Conservation (phyloP, 23 red algal species). For the Cyanidiococcus yangmingshanensis region DNA sequence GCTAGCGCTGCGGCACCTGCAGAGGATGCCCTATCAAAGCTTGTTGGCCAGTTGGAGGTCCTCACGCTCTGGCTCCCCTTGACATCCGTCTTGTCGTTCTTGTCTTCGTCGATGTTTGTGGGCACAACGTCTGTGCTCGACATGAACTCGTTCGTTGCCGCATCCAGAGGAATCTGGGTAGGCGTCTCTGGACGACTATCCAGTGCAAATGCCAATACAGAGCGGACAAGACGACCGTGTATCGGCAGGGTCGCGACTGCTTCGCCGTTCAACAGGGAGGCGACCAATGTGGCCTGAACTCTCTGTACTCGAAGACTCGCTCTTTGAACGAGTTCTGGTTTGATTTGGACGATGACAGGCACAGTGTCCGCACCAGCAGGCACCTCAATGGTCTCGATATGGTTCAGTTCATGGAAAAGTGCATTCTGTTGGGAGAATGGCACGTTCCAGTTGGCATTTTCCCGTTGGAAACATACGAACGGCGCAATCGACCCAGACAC, state of each 20-base stretch:
- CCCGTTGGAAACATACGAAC: background rate
- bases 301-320: background rate
- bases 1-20: background rate
- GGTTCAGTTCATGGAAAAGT: conserved; percentile 3
- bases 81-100: background rate
- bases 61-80: background rate
- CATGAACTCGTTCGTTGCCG: background rate
- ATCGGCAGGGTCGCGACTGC: background rate
- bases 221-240: background rate
- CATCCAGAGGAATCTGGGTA: background rate
- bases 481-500: background rate
- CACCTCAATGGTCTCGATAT: background rate
- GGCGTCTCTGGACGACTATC: background rate
- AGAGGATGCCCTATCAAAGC: background rate
- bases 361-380: background rate
- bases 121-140: background rate
- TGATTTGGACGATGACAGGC: background rate
- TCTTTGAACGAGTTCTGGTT: background rate
- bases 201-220: background rate
- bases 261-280: background rate
- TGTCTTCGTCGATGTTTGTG: background rate
- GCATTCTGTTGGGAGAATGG: background rate
- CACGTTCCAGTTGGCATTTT: background rate
- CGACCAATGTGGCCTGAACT: background rate
- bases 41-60: background rate